A percentile compares a stretch with the other conserved stretches of the same genome.
Conservation (phyloP, 2,329 filamentous ascomycete species). For the Penicillium sp. region DNA sequence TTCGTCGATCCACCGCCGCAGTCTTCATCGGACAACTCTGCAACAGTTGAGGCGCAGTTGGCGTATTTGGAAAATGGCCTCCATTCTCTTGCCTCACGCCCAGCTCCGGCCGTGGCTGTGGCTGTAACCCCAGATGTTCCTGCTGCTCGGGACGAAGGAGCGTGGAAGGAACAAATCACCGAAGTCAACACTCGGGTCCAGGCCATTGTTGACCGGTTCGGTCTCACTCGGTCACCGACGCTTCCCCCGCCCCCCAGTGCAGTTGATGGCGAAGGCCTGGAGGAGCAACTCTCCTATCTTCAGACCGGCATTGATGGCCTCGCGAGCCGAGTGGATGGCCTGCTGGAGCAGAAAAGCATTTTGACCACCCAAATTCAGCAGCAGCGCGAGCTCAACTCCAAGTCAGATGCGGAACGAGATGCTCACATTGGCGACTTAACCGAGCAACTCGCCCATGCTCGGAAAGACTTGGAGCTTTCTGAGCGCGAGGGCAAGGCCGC, state of each 20-base stretch:
- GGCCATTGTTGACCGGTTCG: slow-evolving; percentile 50
- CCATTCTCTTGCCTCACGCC: slow-evolving; percentile 54
- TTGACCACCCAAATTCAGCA: slow-evolving; percentile 91
- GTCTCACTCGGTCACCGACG: slow-evolving; percentile 42
- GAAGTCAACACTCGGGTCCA: slow-evolving; percentile 62
- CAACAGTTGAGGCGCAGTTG: slow-evolving; percentile 53
- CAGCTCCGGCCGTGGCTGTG: background rate
- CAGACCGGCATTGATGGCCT: slow-evolving; percentile 73
- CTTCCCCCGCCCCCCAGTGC: slow-evolving; percentile 57
- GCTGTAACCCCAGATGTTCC: background rate
- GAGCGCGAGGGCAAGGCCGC: slow-evolving; percentile 39
- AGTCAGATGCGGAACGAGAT: slow-evolving; percentile 63
- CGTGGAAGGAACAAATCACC: slow-evolving; percentile 49
- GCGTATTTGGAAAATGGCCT: slow-evolving; percentile 68
- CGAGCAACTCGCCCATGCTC: slow-evolving; percentile 55
- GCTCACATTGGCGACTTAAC: slow-evolving; percentile 45
- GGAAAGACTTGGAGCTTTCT: slow-evolving; percentile 59
- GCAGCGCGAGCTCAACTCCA: slow-evolving; percentile 85
- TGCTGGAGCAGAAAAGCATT: slow-evolving; percentile 84
- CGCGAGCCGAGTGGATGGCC: slow-evolving; percentile 67
- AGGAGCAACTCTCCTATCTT: slow-evolving; percentile 71
- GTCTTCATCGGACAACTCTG: slow-evolving; percentile 25
- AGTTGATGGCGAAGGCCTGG: slow-evolving; percentile 52
- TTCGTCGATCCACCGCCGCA: slow-evolving; percentile 39
- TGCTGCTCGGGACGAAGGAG: slow-evolving; percentile 42